Conservation (phyloP, 768 basidiomycete species). For the Infundibulicybe gibba region DNA sequence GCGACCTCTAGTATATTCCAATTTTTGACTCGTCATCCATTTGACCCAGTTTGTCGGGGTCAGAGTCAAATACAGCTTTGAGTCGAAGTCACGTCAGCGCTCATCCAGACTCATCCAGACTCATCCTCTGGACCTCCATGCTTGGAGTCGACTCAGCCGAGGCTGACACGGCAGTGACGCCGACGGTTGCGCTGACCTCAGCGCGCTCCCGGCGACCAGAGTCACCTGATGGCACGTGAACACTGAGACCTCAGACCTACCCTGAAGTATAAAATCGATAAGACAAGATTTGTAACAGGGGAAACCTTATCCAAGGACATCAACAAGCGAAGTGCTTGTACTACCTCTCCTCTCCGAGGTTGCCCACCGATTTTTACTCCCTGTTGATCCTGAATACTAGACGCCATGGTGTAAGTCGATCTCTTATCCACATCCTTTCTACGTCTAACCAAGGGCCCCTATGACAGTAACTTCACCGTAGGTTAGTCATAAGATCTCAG, state of each 20-base stretch:
- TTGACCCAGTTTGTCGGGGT: no score
- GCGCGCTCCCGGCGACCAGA: background rate
- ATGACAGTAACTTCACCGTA: constrained; percentile 81
- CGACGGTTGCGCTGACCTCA: no score
- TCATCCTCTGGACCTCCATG: no score
- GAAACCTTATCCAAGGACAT: constrained; percentile 35
- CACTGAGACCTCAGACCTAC: background rate
- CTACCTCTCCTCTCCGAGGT: constrained; percentile 21
- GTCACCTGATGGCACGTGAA: background rate
- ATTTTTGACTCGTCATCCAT: no score
- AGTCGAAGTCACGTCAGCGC: background rate
- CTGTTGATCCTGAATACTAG: constrained; percentile 38
- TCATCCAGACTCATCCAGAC: no score
- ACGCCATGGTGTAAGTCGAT: constrained; percentile 77
- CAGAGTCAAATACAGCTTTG: background rate
- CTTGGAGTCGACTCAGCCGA: background rate
- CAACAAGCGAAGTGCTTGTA: constrained; percentile 29
- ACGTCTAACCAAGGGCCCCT: constrained; percentile 20
- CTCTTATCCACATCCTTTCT: constrained; percentile 6
- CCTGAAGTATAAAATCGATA: constrained; percentile 1
- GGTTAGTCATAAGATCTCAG: constrained; percentile 46
- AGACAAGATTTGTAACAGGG: constrained; percentile 1
- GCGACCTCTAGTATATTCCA: no score
- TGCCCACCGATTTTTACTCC: constrained; percentile 19
- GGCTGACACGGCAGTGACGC: no score